These are phyloP conservation scores for Colletotrichum orchidophilum DNA, from an alignment of 2,329 filamentous ascomycete species.

Conservation along the genomic window DNA sequence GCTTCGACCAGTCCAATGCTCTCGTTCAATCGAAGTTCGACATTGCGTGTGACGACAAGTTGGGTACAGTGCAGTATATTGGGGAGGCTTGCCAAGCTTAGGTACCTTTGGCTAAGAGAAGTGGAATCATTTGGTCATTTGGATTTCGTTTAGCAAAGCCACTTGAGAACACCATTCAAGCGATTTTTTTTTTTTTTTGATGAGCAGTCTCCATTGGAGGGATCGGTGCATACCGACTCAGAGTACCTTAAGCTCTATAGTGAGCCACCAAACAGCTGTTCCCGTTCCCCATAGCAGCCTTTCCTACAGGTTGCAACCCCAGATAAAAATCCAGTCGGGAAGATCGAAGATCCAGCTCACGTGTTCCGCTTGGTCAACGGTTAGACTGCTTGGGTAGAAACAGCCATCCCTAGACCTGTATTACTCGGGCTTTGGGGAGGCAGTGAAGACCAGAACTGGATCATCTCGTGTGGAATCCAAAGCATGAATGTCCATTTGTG, in stretches of 20 bases:
- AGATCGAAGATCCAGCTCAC: constrained; percentile 45
- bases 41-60: constrained; percentile 16
- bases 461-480: constrained; percentile 48
- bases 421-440: constrained; percentile 39
- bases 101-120: no score
- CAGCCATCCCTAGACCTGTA: constrained; percentile 42
- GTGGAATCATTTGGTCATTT: not conserved
- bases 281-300: no score
- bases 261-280: no score
- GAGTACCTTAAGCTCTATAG: no score
- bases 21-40: not conserved
- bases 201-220: not conserved
- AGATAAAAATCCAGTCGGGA: no score
- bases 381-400: constrained; percentile 51
- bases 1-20: constrained; percentile 6
- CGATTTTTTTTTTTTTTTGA: not conserved
- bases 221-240: not conserved
- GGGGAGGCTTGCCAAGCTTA: constrained; percentile 3
- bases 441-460: constrained; percentile 36
- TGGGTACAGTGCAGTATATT: constrained; percentile 5
- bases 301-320: no score
- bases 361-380: constrained; percentile 52
- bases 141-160: not conserved
- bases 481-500: not conserved
- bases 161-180: not conserved